These are phyloP conservation scores for Bauhinia variegata DNA, from an alignment of 306 rosid genomes.

Conservation along the genomic window DNA sequence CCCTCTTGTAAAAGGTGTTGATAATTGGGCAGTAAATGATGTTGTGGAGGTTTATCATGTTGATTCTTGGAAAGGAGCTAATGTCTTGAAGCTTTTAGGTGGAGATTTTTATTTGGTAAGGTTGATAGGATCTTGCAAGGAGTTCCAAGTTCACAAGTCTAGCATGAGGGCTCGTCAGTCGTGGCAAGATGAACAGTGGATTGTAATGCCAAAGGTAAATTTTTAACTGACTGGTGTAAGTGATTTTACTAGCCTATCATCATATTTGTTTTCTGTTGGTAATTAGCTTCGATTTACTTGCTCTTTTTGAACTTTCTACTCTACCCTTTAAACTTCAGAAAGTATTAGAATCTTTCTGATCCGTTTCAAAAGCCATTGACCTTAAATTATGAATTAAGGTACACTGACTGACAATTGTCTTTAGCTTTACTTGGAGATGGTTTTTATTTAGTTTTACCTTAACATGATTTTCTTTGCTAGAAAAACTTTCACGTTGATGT, in stretches of 20 bases:
- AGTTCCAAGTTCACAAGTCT: slow-evolving; percentile 47
- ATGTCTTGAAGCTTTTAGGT: slow-evolving; percentile 42
- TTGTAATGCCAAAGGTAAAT: slow-evolving; percentile 56
- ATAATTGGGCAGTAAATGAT: slow-evolving; percentile 60
- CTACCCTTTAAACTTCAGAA: background rate
- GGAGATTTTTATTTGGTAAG: slow-evolving; percentile 53
- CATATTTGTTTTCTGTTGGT: background rate
- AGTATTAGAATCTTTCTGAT: too few relatives aligned
- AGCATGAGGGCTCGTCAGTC: slow-evolving; percentile 61
- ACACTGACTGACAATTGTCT: too few relatives aligned
- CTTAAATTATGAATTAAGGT: too few relatives aligned
- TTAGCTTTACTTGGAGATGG: background rate
- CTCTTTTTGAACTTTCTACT: background rate
- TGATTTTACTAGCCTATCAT: background rate
- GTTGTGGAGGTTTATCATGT: slow-evolving; percentile 62
- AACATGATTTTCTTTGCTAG: background rate
- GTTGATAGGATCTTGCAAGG: slow-evolving; percentile 57
- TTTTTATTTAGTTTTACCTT: background rate
- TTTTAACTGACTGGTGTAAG: background rate
- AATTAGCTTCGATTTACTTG: background rate
- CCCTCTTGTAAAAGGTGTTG: slow-evolving; percentile 39
- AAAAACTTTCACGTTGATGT: background rate
- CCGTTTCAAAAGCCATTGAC: too few relatives aligned
- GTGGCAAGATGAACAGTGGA: slow-evolving; percentile 71
- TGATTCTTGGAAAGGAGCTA: slow-evolving; percentile 72